Conservation (phyloP, 139 green algal species). For the Closterium sp. region DNA sequence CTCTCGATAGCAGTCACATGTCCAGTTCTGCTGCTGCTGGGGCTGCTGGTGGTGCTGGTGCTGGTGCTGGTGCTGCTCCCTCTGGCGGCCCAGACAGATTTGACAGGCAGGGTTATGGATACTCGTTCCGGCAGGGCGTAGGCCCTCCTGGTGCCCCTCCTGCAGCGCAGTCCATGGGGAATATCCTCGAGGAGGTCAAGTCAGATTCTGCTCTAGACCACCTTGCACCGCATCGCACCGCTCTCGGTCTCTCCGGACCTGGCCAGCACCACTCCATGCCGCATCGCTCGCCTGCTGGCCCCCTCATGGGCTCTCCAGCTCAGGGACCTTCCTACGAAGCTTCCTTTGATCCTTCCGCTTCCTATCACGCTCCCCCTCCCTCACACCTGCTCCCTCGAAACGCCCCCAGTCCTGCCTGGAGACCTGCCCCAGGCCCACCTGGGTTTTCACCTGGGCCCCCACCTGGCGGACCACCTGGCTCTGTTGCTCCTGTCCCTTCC, state of each 20-base stretch:
- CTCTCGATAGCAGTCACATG: neutral
- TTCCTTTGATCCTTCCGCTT: neutral
- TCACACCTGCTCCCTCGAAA: neutral
- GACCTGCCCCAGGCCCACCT: neutral
- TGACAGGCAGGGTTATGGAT: neutral
- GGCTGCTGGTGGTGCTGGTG: too few relatives aligned
- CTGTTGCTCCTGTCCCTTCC: neutral
- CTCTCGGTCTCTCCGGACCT: neutral
- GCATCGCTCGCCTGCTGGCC: neutral
- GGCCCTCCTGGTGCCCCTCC: too few relatives aligned
- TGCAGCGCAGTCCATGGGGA: neutral
- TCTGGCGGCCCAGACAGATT: neutral
- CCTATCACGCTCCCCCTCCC: neutral
- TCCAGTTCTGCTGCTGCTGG: neutral
- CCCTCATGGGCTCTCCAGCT: neutral
- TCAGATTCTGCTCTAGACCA: neutral
- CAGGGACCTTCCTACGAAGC: too few relatives aligned
- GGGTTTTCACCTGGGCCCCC: neutral
- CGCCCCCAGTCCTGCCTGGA: neutral
- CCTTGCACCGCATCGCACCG: neutral
- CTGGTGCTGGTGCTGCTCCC: neutral
- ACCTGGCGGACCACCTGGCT: neutral
- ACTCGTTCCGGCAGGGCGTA: neutral
- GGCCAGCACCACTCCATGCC: neutral
- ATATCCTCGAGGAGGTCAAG: neutral